Evolutionary conservation across 2,329 filamentous ascomycete genomes (phyloP), one percentile per base, ranked within the genome.

Genomic region (Graphiopsis chlorocephala): DNA sequence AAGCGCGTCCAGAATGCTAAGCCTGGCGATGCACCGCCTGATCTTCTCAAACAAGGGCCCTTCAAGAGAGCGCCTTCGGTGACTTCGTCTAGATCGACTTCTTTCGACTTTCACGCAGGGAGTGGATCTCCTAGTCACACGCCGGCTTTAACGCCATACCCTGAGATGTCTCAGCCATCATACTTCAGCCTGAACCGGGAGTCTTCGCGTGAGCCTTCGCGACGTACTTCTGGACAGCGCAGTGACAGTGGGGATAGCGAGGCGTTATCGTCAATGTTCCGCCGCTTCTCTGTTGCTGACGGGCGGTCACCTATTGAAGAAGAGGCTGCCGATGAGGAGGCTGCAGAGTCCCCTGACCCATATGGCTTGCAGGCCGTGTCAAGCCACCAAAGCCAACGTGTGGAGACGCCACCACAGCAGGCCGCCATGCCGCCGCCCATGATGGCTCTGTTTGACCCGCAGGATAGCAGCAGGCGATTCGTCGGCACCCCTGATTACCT

Each of bases 401-500:
- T 84, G 47, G 77, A 77, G n/a, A 83, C 85, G 4, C 81, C 82
- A n/a, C 86, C 88, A 52, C 85, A 86, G 61, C 82, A 86, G 14
- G 86, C 83, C 65, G 92, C 92, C 83, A 91, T 97, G 86, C 89
- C 89, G 23, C 95, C 95, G 26, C 93, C 93, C 4, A 93, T 95
- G 55, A 89, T 91, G 92, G 92, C 94, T 3, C 82, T 99, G 3
- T 99, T 98, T 73, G 93, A 98, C 72, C 95, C 95, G 0, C 90
- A 97, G 74, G 95, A 99, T 73, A 96, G 88, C 66, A 94, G 92
- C 74, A 88, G 95, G 62, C 89, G 92, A 45, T 99, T 99, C 72
- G 95, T 99, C 10, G 95, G 95, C 33, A 99, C 95, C 0, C 95
- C 95, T 0, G 95, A 99, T 77, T 99, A 99, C 75, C 85, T 99